Base-by-base conservation (phyloP, 148 eudicot genomes). In the Amaranthus palmeri region DNA sequence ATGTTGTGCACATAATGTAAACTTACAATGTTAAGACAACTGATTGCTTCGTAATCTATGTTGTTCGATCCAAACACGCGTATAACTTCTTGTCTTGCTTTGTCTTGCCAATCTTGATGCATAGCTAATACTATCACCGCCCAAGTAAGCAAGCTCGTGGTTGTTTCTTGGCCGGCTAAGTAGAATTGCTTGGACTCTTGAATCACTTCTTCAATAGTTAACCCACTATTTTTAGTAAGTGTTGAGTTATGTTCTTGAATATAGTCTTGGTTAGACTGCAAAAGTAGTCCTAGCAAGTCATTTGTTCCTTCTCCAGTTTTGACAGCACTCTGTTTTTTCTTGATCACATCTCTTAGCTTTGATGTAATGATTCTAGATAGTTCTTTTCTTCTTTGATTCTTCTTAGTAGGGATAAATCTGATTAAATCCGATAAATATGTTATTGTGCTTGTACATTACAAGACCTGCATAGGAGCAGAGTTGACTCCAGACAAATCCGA, bases 151-250 rank as follows among this genome's bases (percentile, higher is more conserved):
- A 78, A 82, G 66, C 84, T 77, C 5, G 91, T 83, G 1, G 90
- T 84, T 73, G 91, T 89, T 63, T 87, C 89, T 60, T 87, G 87
- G 48, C 89, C 95, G 45, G 91, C 91, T 10, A 85, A 78, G 83
- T 83, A 83, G 66, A 87, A 87, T 1, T 61, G 68, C 77, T 89
- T 87, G 82, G 88, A 87, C 56, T 85, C 91, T 61, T 89, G 89
- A 49, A 85, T 85, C 55, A 84, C 80, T 66, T 84, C 87, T 74
- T 79, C 83, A 50, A 80, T 65, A 7, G 81, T 82, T 84, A 86
- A 76, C 10, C 77, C 70, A 1, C 40, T 62, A 41, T 59, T 13
- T 53, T 76, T 76, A 15, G 13, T 8, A 47, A 36, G 57, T 47
- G 47, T 12, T 6, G 58, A 41, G 25, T 62, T 77, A 14, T 42